Base-by-base conservation (phyloP, 805 yeast genomes). In the Candida michaelii region DNA sequence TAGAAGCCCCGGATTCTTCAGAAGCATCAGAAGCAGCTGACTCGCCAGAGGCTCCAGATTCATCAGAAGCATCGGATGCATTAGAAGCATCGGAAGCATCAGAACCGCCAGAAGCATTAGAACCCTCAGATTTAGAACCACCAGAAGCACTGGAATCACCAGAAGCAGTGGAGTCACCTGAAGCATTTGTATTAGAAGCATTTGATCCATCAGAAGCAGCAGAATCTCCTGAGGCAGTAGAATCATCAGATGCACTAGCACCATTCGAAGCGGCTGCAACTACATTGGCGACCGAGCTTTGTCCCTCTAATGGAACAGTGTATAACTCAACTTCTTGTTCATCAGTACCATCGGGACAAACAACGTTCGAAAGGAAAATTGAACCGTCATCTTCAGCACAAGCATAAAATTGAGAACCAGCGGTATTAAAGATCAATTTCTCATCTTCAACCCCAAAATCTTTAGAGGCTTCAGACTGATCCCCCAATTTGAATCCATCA, bases 371-470 rank as follows among this genome's bases (percentile, higher is more conserved):
- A n/a, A 47, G 23, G 16, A 36, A 21, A 18, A 43, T 34, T 13
- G 27, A 35, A 12, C 36, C 40, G 16, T 32, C 40, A 19, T 16
- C 21, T 35, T 16, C 23, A 33, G 36, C 36, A 50, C 68, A 62
- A 31, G 62, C 60, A 46, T 42, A 62, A 50, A 58, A 63, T 30
- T 42, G 40, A 19, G 52, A 52, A 14, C 31, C 18, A 27, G 38
- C 10, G 24, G 54, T 40, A 27, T 55, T 54, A 40, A 36, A 40
- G 54, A 66, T 62, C 47, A 64, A 59, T 37, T 49, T 44, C 23
- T 55, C 54, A 45, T 55, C 60, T 29, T 39, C 48, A 27, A 55
- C 36, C 44, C 70, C 68, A 34, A 51, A 63, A 42, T 50, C 58
- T 42, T 51, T 55, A 23, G 64, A 53, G 29, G 58, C 59, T 14